Base-by-base conservation (phyloP, 164 flowering plant species). In the Dillenia turbinata region DNA sequence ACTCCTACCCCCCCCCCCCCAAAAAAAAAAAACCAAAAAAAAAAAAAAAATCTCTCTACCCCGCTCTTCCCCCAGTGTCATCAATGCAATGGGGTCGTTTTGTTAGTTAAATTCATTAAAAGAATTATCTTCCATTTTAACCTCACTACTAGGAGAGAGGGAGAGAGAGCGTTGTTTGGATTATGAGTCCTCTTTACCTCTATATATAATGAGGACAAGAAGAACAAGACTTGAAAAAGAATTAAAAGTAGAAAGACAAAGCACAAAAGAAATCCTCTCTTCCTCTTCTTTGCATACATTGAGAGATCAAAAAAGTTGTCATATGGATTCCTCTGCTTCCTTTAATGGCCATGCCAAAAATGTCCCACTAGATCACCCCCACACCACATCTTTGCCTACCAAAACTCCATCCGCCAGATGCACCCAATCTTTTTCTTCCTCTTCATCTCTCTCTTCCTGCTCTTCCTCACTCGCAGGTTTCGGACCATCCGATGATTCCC, bases 351-450 rank as follows among this genome's bases (percentile, higher is more conserved):
- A 47, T 8, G 13, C 19, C 62, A n/a, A 17, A 52, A 15, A n/a
- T 9, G 17, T 26, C 51, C 9, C 12, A 24, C 13, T 19, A 13
- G 17, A 48, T 11, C 8, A 10, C 12, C 1, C 17, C 40, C 49
- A 52, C n/a, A 16, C 50, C 63, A 0, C 60, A 54, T 54, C 59
- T 14, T 48, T 60, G 9, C 24, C 59, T 8, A 50, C 58, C 43
- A 46, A 61, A 24, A 67, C 60, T 52, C 63, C 52, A 4, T 50
- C 66, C 4, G 47, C 70, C 22, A 65, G 64, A 9, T 53, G 66
- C 2, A 62, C 60, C 8, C 65, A 61, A 7, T 64, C 73, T 10
- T 59, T 67, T 19, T 61, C 61, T 12, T 63, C 75, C 8, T 70
- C 73, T 0, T 59, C 50, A 3, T 66, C 75, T 52, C 16, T 49